Evolutionary conservation across 192 early-diverging fungal genomes (phyloP).

Genomic region (Coemansia sp.): DNA sequence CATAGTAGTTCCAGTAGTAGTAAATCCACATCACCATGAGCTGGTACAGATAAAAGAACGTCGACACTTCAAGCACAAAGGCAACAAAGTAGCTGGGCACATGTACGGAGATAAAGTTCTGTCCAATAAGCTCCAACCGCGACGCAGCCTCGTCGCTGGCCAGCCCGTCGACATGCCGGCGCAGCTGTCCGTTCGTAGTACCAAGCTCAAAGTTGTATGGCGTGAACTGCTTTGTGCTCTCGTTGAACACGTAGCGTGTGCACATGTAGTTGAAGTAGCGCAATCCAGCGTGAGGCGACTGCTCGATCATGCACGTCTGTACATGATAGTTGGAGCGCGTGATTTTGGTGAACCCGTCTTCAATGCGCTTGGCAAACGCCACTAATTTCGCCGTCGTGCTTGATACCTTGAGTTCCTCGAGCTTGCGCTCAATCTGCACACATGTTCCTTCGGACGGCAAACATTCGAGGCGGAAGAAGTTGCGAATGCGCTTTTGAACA

Average conservation of each 20-base stretch:
- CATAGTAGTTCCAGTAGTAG: conserved; percentile 67
- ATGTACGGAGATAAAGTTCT: conserved; percentile 62
- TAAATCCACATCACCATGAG: conserved; percentile 70
- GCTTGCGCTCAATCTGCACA: conserved; percentile 60
- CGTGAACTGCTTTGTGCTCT: conserved; percentile 51
- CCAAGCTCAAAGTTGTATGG: conserved; percentile 63
- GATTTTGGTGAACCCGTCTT: conserved; percentile 41
- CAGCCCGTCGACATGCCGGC: conserved; percentile 55
- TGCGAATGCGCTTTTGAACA: conserved; percentile 53
- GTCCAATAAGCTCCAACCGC: conserved; percentile 61
- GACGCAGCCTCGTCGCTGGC: conserved; percentile 51
- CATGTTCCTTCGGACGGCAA: conserved; percentile 46
- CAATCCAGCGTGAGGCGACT: conserved; percentile 11
- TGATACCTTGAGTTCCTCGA: conserved; percentile 64
- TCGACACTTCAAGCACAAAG: conserved; percentile 60
- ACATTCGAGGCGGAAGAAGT: conserved; percentile 70
- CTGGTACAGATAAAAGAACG: conserved; percentile 63
- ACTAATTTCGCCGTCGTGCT: conserved; percentile 72
- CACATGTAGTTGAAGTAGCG: conserved; percentile 71
- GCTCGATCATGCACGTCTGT: conserved; percentile 46
- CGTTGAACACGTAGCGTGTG: conserved; percentile 71
- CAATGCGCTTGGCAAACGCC: conserved; percentile 56
- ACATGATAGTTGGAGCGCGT: conserved; percentile 42
- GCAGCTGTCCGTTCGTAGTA: conserved; percentile 56
- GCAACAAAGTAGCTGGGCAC: conserved; percentile 56